Base-by-base conservation (phyloP, 306 rosid genomes). In the Vigna hirtella region DNA sequence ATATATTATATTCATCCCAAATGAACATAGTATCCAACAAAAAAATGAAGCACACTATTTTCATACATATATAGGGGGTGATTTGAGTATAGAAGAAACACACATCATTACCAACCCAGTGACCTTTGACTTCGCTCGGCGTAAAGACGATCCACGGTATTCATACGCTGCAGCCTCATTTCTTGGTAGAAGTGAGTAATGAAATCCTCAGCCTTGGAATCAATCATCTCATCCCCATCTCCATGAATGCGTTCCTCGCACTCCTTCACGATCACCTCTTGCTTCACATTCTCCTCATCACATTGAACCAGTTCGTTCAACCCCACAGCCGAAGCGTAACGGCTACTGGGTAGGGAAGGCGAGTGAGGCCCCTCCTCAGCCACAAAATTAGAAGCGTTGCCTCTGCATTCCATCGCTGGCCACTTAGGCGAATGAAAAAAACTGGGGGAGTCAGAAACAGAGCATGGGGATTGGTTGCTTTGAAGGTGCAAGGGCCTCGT, bases 181-280 rank as follows among this genome's bases (percentile, higher is more conserved):
- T 94, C 86, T 14, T 81, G 3, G 13, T 94, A 94, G 78, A 94
- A 92, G 14, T 83, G 86, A 38, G 94, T 89, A 16, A 94, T 94
- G 74, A 90, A 91, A 70, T 86, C 89, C 2, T 94, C 97, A 0
- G 96, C 98, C 73, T 87, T 94, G 4, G 62, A 79, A 76, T 94
- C 97, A 45, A 94, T 90, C 87, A 64, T 86, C 38, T 77, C 63
- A 59, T 93, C 97, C 1, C 82, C 93, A 5, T 78, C 59, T 2
- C 43, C 51, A 53, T 53, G 6, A 36, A 5, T 22, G 7, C 15
- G 40, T 13, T 48, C 75, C 0, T 53, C 30, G 42, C 66, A 18
- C 17, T 55, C 65, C 32, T 76, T 68, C n/a, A 15, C 2, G 26
- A 62, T 70, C 26, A 6, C 51, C 2, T 22, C 70, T 0, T 58